These are phyloP conservation scores for Cyphellophora europaea DNA, from an alignment of 2,329 filamentous ascomycete species.

Conservation along the genomic window DNA sequence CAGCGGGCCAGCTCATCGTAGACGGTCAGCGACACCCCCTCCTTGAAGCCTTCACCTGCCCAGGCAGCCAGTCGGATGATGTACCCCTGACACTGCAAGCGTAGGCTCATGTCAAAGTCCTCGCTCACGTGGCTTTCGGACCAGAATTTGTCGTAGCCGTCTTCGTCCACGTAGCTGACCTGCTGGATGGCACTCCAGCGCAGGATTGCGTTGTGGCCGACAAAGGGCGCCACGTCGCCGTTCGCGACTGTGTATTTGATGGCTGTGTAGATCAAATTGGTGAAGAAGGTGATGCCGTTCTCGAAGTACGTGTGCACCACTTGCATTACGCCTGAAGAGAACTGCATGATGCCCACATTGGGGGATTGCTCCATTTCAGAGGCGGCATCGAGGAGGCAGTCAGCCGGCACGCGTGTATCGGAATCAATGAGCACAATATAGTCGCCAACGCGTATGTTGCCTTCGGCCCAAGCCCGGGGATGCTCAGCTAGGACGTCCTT, in stretches of 20 bases:
- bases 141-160: conserved; percentile 60
- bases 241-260: conserved; percentile 62
- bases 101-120: conserved; percentile 67
- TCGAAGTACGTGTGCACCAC: conserved; percentile 65
- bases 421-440: conserved; percentile 63
- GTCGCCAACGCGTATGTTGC: conserved; percentile 66
- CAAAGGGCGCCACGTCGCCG: conserved; percentile 65
- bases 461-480: conserved; percentile 62
- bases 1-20: conserved; percentile 76
- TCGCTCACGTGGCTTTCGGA: conserved; percentile 68
- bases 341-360: conserved; percentile 63
- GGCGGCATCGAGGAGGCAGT: conserved; percentile 60
- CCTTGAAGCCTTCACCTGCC: conserved; percentile 60
- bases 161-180: conserved; percentile 46
- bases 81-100: conserved; percentile 59
- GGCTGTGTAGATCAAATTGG: conserved; percentile 65
- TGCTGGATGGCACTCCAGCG: conserved; percentile 58
- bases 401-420: conserved; percentile 57
- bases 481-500: conserved; percentile 41
- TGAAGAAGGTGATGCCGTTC: conserved; percentile 69
- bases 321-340: conserved; percentile 67
- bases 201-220: conserved; percentile 68
- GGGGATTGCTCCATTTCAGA: conserved; percentile 62
- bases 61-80: conserved; percentile 60
- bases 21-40: conserved; percentile 72